Percentiles rank a stretch among this genome's conserved stretches.
Evolutionary conservation across 805 yeast genomes (phyloP).

Genomic region (Yarrowia sp.): DNA sequence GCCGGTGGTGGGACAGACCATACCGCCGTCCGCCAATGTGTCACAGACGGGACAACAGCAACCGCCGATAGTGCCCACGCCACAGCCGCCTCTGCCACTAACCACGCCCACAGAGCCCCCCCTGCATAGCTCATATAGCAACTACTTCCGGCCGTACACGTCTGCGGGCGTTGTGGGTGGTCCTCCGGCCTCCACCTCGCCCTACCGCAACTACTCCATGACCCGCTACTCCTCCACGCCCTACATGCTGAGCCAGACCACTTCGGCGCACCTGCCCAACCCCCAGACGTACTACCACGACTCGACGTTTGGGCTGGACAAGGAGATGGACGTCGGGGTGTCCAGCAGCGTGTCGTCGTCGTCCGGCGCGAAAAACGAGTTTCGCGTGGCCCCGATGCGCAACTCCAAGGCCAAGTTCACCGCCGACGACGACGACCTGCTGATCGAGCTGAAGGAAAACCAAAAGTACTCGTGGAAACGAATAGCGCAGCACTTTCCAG

Average conservation of each 20-base stretch:
- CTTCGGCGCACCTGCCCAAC: conserved; percentile 8
- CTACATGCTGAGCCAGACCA: conserved; percentile 13
- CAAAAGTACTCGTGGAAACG: conserved; percentile 81
- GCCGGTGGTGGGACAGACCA: neutral
- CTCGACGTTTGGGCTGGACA: neutral
- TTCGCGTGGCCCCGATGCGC: neutral
- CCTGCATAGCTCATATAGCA: conserved; percentile 13
- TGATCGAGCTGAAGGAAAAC: conserved; percentile 56
- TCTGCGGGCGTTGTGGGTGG: neutral
- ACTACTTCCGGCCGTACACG: conserved; percentile 16
- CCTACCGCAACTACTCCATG: conserved; percentile 25
- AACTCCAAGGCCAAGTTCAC: conserved; percentile 34
- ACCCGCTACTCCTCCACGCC: conserved; percentile 19
- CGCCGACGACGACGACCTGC: conserved; percentile 35
- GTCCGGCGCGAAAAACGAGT: neutral
- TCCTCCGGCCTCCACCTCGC: neutral
- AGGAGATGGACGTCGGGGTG: conserved; percentile 7
- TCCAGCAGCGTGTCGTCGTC: neutral
- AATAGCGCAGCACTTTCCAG: conserved; percentile 67
- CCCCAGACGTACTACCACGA: conserved; percentile 22
- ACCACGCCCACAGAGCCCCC: conserved; percentile 26
- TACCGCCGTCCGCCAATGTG: neutral
- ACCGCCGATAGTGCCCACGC: conserved; percentile 21
- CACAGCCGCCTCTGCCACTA: conserved; percentile 11
- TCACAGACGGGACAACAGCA: conserved; percentile 17